phyloP scores from a whole-genome alignment of 768 basidiomycete species.

The Lyophyllum semitale region DNA sequence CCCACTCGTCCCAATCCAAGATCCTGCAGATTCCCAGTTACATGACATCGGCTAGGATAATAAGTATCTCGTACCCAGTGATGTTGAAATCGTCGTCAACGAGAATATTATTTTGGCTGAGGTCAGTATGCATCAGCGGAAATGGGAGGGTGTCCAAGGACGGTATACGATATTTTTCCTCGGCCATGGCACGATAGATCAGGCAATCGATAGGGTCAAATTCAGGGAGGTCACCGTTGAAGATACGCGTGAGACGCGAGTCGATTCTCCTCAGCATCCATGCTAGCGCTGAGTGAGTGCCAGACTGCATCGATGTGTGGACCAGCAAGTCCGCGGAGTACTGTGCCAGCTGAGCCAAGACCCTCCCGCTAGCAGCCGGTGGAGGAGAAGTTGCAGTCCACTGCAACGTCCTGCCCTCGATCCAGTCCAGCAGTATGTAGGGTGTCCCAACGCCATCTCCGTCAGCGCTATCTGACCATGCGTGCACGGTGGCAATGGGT shows the following conservation, averaged over 20 bases:
- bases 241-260: constrained; percentile 10
- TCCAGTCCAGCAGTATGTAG: constrained; percentile 10
- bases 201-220: constrained; percentile 13
- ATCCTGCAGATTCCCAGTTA: constrained; percentile 7
- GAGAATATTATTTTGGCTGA: constrained; percentile 5
- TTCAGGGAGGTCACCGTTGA: constrained; percentile 4
- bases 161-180: constrained; percentile 3
- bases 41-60: constrained; percentile 2
- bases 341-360: constrained; percentile 11
- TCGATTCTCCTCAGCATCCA: constrained; percentile 13
- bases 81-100: constrained; percentile 2
- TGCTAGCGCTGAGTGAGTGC: constrained; percentile 6
- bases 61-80: constrained; percentile 7
- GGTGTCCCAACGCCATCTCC: constrained; percentile 12
- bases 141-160: constrained; percentile 5
- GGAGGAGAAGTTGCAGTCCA: constrained; percentile 10
- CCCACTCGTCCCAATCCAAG: constrained; percentile 12
- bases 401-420: constrained; percentile 5
- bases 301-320: background rate
- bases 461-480: constrained; percentile 12
- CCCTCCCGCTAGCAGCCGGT: constrained; percentile 5
- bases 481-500: constrained; percentile 11
- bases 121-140: constrained; percentile 12
- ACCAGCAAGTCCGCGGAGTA: constrained; percentile 10
- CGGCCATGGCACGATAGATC: constrained; percentile 13